phyloP scores from a whole-genome alignment of 495 filamentous ascomycete species.

The Neurospora sp. region DNA sequence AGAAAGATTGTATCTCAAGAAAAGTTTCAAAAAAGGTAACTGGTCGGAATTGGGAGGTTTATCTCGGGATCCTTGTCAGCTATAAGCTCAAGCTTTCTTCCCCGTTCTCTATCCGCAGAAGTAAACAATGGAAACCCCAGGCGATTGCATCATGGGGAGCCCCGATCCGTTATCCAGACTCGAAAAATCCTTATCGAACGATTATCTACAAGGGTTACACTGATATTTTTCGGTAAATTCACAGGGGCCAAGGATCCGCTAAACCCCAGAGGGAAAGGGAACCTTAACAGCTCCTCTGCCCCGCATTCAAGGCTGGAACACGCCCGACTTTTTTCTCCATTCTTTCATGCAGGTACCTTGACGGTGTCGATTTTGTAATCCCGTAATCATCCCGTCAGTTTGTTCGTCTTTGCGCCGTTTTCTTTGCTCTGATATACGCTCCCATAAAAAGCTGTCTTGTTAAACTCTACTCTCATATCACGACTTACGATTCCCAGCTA shows the following conservation, averaged over 20 bases:
- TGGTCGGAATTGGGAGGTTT: too few relatives aligned
- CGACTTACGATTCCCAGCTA: not conserved
- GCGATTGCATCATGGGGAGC: constrained; percentile 2
- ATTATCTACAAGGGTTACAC: constrained; percentile 8
- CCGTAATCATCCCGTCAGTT: not conserved
- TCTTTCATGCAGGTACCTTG: not conserved
- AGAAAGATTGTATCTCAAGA: not conserved
- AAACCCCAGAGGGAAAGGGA: not conserved
- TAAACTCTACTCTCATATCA: not conserved
- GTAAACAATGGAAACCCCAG: not conserved
- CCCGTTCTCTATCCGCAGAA: not conserved
- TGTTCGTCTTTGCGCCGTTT: not conserved
- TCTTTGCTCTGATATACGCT: not conserved
- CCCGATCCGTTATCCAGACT: not conserved
- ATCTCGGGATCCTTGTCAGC: not conserved
- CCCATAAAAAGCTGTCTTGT: not conserved
- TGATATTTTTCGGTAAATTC: not conserved
- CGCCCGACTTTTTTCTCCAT: not conserved
- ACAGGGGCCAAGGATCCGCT: not conserved
- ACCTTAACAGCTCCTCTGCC: constrained; percentile 1
- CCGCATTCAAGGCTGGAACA: constrained; percentile 16
- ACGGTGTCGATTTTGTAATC: not conserved
- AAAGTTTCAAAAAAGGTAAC: too few relatives aligned
- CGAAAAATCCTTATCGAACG: not conserved
- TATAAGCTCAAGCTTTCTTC: not conserved